Evolutionary conservation across 2,329 filamentous ascomycete species (phyloP).

Genomic region (Lachnellula cervina): DNA sequence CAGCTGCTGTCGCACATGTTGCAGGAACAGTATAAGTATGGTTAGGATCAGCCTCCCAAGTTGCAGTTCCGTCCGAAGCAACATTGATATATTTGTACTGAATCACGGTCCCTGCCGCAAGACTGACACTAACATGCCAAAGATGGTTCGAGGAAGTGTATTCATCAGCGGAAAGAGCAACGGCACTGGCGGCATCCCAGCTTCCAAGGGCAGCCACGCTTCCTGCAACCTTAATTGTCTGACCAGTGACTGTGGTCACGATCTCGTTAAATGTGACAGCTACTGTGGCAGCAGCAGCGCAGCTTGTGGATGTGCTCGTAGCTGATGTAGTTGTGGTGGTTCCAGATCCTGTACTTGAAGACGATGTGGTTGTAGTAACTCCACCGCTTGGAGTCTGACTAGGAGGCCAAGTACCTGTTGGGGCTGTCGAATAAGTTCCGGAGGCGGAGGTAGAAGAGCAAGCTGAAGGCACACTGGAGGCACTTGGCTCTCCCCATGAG

Average conservation of each 20-base stretch:
- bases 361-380: conserved; percentile 9
- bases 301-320: conserved; percentile 1
- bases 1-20: conserved; percentile 20
- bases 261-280: conserved; percentile 59
- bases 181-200: conserved; percentile 53
- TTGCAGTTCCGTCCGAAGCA: conserved; percentile 46
- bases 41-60: conserved; percentile 57
- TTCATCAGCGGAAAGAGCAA: conserved; percentile 51
- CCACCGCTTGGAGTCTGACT: conserved; percentile 25
- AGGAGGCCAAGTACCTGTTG: conserved; percentile 45
- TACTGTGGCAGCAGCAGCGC: conserved; percentile 3
- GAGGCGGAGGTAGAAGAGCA: conserved; percentile 44
- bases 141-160: conserved; percentile 57
- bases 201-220: conserved; percentile 53
- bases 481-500: conserved; percentile 48
- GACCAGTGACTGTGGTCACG: conserved; percentile 53
- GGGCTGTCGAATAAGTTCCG: conserved; percentile 46
- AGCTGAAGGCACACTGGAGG: conserved; percentile 43
- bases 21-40: conserved; percentile 25
- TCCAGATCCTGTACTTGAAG: background rate
- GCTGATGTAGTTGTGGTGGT: conserved; percentile 10
- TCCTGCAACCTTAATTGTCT: conserved; percentile 63
- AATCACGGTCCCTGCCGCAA: conserved; percentile 52
- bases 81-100: conserved; percentile 68
- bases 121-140: conserved; percentile 53